phyloP scores from a whole-genome alignment of 2,329 filamentous ascomycete species.

The Trichoderma gracile region DNA sequence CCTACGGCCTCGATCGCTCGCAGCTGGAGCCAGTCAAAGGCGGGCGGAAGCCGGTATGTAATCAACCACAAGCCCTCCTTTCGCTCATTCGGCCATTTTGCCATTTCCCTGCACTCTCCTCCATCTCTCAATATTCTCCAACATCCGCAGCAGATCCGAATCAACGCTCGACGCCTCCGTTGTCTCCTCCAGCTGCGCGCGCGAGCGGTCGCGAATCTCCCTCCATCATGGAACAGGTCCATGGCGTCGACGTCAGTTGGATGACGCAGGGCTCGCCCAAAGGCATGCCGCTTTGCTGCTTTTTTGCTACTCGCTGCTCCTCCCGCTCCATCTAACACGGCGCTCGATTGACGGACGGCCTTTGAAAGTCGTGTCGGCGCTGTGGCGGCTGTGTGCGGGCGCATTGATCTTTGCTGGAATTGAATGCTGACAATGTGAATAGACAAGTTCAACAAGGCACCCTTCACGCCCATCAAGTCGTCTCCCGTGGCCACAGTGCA shows the following conservation, averaged over 20 bases:
- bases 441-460: conserved; percentile 39
- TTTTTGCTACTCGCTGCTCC: neutral
- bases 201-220: conserved; percentile 22
- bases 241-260: conserved; percentile 87
- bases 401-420: neutral
- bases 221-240: conserved; percentile 72
- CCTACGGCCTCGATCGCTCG: conserved; percentile 23
- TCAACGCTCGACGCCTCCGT: neutral
- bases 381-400: neutral
- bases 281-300: conserved; percentile 56
- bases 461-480: conserved; percentile 33
- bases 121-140: neutral
- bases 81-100: conserved; percentile 4
- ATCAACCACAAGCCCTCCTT: conserved; percentile 12
- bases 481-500: conserved; percentile 34
- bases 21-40: conserved; percentile 21
- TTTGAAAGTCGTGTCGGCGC: neutral
- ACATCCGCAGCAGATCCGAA: neutral
- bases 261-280: conserved; percentile 78
- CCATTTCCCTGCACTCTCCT: neutral
- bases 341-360: conserved; percentile 6
- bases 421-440: conserved; percentile 5
- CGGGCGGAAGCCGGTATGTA: conserved; percentile 8
- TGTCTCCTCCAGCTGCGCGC: neutral
- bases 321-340: neutral